phyloP scores from a whole-genome alignment of 2,329 filamentous ascomycete genomes.

The Aspergillus transmontanensis region DNA sequence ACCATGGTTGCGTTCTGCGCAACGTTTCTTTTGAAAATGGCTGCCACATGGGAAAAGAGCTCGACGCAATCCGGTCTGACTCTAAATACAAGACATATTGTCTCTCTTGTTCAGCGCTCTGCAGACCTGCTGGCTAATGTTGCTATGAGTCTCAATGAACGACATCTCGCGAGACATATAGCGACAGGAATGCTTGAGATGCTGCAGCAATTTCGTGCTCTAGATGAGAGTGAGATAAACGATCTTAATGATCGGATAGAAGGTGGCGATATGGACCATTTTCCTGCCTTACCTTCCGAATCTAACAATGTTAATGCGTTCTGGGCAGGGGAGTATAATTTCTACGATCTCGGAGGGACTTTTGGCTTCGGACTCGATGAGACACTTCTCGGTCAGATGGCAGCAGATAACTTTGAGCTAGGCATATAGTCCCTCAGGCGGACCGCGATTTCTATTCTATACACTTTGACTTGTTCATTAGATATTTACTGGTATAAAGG shows the following conservation, averaged over 20 bases:
- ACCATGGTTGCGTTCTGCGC: conserved; percentile 33
- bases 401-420: conserved; percentile 5
- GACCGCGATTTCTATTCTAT: neutral
- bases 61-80: neutral
- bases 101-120: neutral
- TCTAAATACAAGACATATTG: neutral
- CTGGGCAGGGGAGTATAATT: conserved; percentile 6
- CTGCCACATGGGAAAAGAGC: conserved; percentile 6
- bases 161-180: conserved; percentile 8
- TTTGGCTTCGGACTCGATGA: conserved; percentile 8
- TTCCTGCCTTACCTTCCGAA: neutral
- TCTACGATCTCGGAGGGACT: conserved; percentile 4
- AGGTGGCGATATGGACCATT: neutral
- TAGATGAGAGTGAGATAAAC: neutral
- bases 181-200: conserved; percentile 5
- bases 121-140: neutral
- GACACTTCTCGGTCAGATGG: conserved; percentile 6
- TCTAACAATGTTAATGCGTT: neutral
- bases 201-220: conserved; percentile 1
- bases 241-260: neutral
- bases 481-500: neutral
- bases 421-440: neutral
- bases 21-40: conserved; percentile 33
- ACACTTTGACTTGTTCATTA: neutral
- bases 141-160: conserved; percentile 1